Evolutionary conservation across 73 alveolate species (phyloP).

Genomic region (Tetrahymena borealis): DNA sequence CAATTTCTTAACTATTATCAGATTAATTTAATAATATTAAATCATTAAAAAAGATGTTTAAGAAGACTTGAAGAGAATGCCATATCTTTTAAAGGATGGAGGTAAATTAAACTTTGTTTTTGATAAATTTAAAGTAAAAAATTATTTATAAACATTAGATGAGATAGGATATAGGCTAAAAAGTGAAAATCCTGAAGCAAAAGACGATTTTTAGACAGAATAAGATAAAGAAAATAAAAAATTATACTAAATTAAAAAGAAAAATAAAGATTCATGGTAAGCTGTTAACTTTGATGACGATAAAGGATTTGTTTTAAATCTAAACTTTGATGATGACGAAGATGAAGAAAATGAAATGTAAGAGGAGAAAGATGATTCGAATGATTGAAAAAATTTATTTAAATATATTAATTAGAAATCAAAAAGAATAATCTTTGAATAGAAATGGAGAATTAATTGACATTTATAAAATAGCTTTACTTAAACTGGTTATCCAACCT

Average conservation of each 20-base stretch:
- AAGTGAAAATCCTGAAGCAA: background rate
- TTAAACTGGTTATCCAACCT: too few relatives aligned
- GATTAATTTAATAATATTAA: background rate
- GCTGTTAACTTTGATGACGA: background rate
- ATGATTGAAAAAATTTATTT: background rate
- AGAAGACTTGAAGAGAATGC: background rate
- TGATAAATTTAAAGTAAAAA: background rate
- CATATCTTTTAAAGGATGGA: background rate
- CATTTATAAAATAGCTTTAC: too few relatives aligned
- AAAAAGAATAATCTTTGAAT: too few relatives aligned
- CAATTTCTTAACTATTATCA: too few relatives aligned
- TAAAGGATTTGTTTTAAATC: background rate
- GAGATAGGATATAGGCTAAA: background rate
- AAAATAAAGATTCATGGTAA: background rate
- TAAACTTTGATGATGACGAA: background rate
- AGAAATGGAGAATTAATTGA: too few relatives aligned
- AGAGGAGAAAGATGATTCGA: background rate
- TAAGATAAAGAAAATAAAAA: background rate
- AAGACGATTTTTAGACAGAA: background rate
- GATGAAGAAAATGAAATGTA: background rate
- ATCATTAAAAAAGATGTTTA: background rate
- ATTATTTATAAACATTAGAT: background rate
- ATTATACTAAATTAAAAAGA: background rate
- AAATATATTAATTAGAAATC: background rate
- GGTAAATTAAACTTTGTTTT: background rate